These are phyloP conservation scores for Elaeis oleifera DNA, from an alignment of 202 grass and related monocot species.

Conservation along the genomic window DNA sequence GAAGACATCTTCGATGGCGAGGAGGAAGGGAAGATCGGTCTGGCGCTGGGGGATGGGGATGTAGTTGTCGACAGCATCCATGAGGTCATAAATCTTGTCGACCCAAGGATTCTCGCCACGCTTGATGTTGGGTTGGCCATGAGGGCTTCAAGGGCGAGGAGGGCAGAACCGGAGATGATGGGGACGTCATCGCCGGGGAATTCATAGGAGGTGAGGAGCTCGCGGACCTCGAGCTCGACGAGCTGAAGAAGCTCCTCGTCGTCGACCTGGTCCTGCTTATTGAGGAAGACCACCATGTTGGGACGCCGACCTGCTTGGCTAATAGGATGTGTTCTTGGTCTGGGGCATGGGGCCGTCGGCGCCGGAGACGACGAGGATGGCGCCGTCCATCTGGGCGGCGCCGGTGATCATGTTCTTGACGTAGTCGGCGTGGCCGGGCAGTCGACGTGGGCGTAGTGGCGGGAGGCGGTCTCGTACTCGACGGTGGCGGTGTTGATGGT, in stretches of 20 bases:
- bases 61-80: constrained; percentile 12
- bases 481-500: constrained; percentile 13
- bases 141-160: constrained; percentile 7
- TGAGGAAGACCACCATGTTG: constrained; percentile 10
- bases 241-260: constrained; percentile 13
- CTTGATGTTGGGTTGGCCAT: constrained; percentile 11
- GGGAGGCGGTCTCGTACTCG: constrained; percentile 6
- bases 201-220: constrained; percentile 5
- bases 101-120: constrained; percentile 10
- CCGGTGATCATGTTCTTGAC: constrained; percentile 11
- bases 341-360: constrained; percentile 11
- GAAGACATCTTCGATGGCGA: constrained; percentile 10
- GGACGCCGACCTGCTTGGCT: constrained; percentile 10
- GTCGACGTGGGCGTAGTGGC: constrained; percentile 12
- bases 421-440: constrained; percentile 10
- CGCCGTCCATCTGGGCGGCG: constrained; percentile 8
- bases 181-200: constrained; percentile 6
- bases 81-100: constrained; percentile 15
- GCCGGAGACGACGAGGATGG: constrained; percentile 4
- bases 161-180: constrained; percentile 2
- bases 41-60: constrained; percentile 15
- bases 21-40: constrained; percentile 13
- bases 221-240: constrained; percentile 9
- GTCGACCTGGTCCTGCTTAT: constrained; percentile 11
- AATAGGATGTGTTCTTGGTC: constrained; percentile 7